These are phyloP conservation scores for Aspergillus nidulans DNA, from an alignment of 495 filamentous ascomycete genomes.

Conservation along the genomic window DNA sequence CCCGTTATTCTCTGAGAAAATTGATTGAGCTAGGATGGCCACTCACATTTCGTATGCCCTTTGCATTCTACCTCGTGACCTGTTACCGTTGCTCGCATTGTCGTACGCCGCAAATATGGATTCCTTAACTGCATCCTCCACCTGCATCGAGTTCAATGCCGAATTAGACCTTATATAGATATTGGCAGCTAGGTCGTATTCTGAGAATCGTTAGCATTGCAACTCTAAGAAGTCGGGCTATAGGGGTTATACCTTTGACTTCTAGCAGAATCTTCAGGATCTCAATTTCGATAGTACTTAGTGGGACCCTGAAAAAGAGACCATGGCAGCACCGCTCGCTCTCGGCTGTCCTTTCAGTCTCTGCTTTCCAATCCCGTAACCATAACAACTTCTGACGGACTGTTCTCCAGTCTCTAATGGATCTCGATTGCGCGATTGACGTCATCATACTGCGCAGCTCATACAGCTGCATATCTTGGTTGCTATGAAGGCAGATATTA, in stretches of 20 bases:
- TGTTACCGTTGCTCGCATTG: slow-evolving; percentile 85
- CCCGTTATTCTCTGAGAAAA: background rate
- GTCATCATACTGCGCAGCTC: slow-evolving; percentile 62
- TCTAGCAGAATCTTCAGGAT: slow-evolving; percentile 68
- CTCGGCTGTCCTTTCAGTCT: slow-evolving; percentile 32
- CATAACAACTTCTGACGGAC: slow-evolving; percentile 68
- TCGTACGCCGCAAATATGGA: slow-evolving; percentile 74
- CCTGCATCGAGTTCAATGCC: slow-evolving; percentile 46
- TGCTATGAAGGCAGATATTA: slow-evolving; percentile 39
- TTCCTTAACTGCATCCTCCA: slow-evolving; percentile 63
- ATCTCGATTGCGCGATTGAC: slow-evolving; percentile 46
- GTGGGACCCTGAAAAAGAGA: slow-evolving; percentile 64
- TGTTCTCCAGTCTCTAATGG: slow-evolving; percentile 64
- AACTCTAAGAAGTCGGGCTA: too few species aligned
- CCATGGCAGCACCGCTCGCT: slow-evolving; percentile 44
- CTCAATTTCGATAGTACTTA: slow-evolving; percentile 63
- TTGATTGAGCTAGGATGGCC: background rate
- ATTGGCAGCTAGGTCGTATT: slow-evolving; percentile 62
- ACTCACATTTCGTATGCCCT: slow-evolving; percentile 79
- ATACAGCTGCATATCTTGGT: slow-evolving; percentile 58
- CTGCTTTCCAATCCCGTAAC: slow-evolving; percentile 73
- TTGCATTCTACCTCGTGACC: slow-evolving; percentile 75
- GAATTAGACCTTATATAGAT: slow-evolving; percentile 55
- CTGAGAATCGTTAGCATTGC: slow-evolving; percentile 35
- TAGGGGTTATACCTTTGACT: slow-evolving; percentile 54